Base-by-base conservation (phyloP, 306 rosid species). In the Cicer pinnatifidum region DNA sequence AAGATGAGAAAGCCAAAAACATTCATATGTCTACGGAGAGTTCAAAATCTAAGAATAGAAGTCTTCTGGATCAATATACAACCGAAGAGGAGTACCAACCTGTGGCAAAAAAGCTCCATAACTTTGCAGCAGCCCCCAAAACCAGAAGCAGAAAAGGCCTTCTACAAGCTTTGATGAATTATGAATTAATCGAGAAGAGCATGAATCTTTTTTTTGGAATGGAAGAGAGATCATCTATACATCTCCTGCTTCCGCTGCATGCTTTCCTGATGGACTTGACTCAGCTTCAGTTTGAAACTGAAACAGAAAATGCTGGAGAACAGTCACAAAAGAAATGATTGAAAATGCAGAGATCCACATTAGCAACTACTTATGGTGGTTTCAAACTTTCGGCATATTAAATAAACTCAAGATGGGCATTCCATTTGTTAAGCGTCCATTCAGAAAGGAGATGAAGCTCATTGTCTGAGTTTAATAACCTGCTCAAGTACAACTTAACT, bases 291-390 rank as follows among this genome's bases (percentile, higher is more conserved):
- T 41, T 80, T 16, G 77, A 73, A 67, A 76, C 74, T 7, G 61
- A 68, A 70, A 76, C 78, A 9, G 83, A 80, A 52, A 60, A 51
- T 33, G 28, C 33, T 82, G 86, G 89, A 76, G 47, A 60, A 17
- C 11, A 39, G 74, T 78, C 51, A 73, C 73, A 0, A 47, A 75
- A 16, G 54, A 59, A 37, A 15, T 84, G 1, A 66, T 68, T 50
- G 1, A 19, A 1, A 69, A 62, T 3, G 72, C 82, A 10, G 43
- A 60, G 35, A n/a, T 0, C 47, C 1, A 3, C 62, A 43, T 75
- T 11, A 10, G 37, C 1, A 48, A 9, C 40, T 46, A 6, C 44
- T 37, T 68, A 12, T 5, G 71, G 82, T 60, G 76, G 77, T 23
- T 78, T 50, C 9, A 69, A 40, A 0, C 1, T 40, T n/a, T 61